Conservation (phyloP, 2,329 filamentous ascomycete species). For the Leptographium radiaticola region DNA sequence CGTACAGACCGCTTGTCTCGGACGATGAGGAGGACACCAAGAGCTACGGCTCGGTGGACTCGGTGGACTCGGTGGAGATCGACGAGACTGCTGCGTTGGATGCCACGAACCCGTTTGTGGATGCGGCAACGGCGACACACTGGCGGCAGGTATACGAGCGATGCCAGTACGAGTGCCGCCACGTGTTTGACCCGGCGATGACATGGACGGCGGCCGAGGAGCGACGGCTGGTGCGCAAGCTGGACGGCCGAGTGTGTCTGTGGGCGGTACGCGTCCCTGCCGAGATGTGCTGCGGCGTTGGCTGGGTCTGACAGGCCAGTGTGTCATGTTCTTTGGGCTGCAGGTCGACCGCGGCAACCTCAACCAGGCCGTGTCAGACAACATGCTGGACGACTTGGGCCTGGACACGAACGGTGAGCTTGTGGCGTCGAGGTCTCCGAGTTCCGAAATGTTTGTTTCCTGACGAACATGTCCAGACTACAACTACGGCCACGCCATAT, state of each 20-base stretch:
- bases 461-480: slow-evolving; percentile 21
- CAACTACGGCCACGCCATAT: slow-evolving; percentile 43
- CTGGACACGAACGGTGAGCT: slow-evolving; percentile 21
- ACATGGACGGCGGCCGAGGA: slow-evolving; percentile 3
- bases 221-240: slow-evolving; percentile 5
- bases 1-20: neutral
- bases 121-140: neutral
- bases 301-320: slow-evolving; percentile 8
- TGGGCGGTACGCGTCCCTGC: neutral
- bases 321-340: slow-evolving; percentile 22
- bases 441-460: neutral
- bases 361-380: slow-evolving; percentile 21
- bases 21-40: slow-evolving; percentile 2
- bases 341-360: slow-evolving; percentile 24
- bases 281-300: neutral
- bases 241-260: slow-evolving; percentile 5
- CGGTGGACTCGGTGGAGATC: neutral
- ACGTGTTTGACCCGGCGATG: slow-evolving; percentile 1
- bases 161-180: slow-evolving; percentile 1
- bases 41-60: slow-evolving; percentile 1
- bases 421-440: neutral
- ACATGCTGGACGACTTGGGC: slow-evolving; percentile 18
- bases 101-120: neutral
- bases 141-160: slow-evolving; percentile 1
- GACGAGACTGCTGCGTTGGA: neutral